Percentiles rank a stretch among this genome's conserved stretches.
phyloP scores from a whole-genome alignment of 805 yeast species.

The Pichia cabralensis region DNA sequence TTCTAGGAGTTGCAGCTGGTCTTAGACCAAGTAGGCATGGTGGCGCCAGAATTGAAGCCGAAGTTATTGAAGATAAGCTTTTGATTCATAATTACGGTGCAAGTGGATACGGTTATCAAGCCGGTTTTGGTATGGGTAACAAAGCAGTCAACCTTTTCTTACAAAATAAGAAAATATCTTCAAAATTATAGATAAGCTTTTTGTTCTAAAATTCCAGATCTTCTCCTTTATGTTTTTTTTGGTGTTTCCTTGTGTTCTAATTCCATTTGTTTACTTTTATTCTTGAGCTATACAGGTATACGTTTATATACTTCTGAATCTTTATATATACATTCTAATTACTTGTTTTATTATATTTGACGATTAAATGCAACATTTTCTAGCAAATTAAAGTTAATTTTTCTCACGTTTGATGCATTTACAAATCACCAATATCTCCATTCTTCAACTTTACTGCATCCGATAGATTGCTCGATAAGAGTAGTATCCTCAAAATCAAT shows the following conservation, averaged over 20 bases:
- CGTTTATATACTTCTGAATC: no score
- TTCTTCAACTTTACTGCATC: slow-evolving; percentile 30
- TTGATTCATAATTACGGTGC: slow-evolving; percentile 67
- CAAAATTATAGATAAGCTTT: slow-evolving; percentile 4
- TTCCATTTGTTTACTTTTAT: no score
- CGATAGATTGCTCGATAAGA: slow-evolving; percentile 39
- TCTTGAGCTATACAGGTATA: no score
- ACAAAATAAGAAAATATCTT: slow-evolving; percentile 3
- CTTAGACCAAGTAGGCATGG: slow-evolving; percentile 68
- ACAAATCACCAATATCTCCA: slow-evolving; percentile 54
- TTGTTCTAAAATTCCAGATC: no score
- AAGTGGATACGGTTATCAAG: slow-evolving; percentile 54
- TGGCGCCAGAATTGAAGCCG: slow-evolving; percentile 60
- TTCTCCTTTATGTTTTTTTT: no score
- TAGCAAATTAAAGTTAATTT: background rate
- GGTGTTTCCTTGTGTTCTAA: no score
- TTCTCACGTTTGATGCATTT: background rate
- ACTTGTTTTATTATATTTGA: no score
- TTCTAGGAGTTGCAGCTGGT: slow-evolving; percentile 59
- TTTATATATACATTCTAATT: no score
- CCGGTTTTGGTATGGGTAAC: slow-evolving; percentile 50
- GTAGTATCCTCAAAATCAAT: slow-evolving; percentile 30
- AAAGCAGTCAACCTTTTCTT: slow-evolving; percentile 31
- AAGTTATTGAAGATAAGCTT: slow-evolving; percentile 26
- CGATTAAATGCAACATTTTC: background rate